Conservation (phyloP, 495 filamentous ascomycete species). For the Amniculicola lignicola region DNA sequence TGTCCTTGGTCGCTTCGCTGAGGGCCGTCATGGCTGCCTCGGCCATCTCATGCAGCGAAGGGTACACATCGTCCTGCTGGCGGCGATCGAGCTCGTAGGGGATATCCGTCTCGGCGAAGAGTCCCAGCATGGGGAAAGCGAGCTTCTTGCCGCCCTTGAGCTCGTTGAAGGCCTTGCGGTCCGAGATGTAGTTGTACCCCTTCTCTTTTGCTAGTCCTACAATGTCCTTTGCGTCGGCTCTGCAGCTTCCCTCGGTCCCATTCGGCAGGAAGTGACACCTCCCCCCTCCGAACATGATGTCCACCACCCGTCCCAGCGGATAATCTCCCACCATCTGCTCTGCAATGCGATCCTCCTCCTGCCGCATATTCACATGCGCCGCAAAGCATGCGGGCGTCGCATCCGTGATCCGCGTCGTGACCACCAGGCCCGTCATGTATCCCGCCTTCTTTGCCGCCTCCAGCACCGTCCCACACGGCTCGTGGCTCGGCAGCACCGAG, state of each 20-base stretch:
- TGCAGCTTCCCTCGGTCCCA: slow-evolving; percentile 69
- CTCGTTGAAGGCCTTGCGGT: slow-evolving; percentile 72
- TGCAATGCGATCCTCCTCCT: slow-evolving; percentile 85
- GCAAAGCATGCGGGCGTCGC: slow-evolving; percentile 97
- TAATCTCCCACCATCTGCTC: slow-evolving; percentile 84
- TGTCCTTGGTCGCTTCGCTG: slow-evolving; percentile 76
- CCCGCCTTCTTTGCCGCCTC: slow-evolving; percentile 90
- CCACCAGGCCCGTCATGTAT: slow-evolving; percentile 89
- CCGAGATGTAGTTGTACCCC: slow-evolving; percentile 74
- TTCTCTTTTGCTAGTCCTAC: slow-evolving; percentile 64
- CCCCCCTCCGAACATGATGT: slow-evolving; percentile 89
- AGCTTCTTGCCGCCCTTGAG: slow-evolving; percentile 66
- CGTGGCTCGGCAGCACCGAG: slow-evolving; percentile 76
- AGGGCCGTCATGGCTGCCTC: slow-evolving; percentile 73
- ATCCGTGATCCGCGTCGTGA: slow-evolving; percentile 93
- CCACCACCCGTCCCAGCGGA: slow-evolving; percentile 79
- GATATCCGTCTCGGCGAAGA: slow-evolving; percentile 80
- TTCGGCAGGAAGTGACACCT: slow-evolving; percentile 91
- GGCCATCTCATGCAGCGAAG: slow-evolving; percentile 89
- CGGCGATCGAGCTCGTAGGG: slow-evolving; percentile 90
- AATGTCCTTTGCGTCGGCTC: slow-evolving; percentile 68
- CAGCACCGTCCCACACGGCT: slow-evolving; percentile 87
- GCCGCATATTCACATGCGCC: slow-evolving; percentile 74
- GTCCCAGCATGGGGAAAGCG: slow-evolving; percentile 78
- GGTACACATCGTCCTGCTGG: slow-evolving; percentile 72